These are phyloP conservation scores for Monilinia fructigena DNA, from an alignment of 2,329 filamentous ascomycete species.

Conservation along the genomic window DNA sequence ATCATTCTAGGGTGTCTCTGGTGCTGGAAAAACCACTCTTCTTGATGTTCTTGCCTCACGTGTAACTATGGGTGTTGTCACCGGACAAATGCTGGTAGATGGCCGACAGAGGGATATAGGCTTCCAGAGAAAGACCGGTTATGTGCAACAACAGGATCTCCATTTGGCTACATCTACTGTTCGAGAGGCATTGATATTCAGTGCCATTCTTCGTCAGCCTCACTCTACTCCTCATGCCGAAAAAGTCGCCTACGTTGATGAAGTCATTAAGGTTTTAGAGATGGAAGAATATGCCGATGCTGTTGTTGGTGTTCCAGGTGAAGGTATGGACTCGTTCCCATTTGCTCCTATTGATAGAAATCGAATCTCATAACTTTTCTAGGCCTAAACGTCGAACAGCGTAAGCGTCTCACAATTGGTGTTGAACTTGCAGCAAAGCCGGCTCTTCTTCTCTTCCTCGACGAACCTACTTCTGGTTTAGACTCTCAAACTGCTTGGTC, in stretches of 20 bases:
- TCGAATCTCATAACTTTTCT: not conserved
- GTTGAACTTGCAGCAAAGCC: constrained; percentile 93
- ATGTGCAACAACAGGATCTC: constrained; percentile 71
- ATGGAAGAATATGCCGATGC: constrained; percentile 91
- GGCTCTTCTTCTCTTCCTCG: constrained; percentile 83
- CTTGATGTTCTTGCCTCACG: constrained; percentile 83
- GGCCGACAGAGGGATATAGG: constrained; percentile 68
- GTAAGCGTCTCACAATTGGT: constrained; percentile 83
- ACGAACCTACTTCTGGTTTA: constrained; percentile 92
- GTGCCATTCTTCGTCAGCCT: constrained; percentile 80
- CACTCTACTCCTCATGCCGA: constrained; percentile 68
- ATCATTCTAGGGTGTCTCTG: constrained; percentile 47
- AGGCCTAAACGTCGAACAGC: constrained; percentile 67
- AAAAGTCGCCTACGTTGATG: constrained; percentile 83
- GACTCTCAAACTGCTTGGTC: constrained; percentile 94
- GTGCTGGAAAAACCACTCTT: constrained; percentile 92
- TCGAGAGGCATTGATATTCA: constrained; percentile 83
- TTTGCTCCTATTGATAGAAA: not conserved
- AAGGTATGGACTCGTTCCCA: constrained; percentile 47
- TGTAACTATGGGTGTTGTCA: constrained; percentile 84
- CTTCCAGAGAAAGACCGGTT: constrained; percentile 90
- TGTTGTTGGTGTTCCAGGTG: constrained; percentile 84
- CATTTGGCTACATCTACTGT: constrained; percentile 83
- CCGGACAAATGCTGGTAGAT: constrained; percentile 73
- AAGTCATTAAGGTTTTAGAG: constrained; percentile 85